A percentile compares a stretch with the other conserved stretches of the same genome.
Conservation (phyloP, 1,139 yeast genomes). For the Candida mesenterica region DNA sequence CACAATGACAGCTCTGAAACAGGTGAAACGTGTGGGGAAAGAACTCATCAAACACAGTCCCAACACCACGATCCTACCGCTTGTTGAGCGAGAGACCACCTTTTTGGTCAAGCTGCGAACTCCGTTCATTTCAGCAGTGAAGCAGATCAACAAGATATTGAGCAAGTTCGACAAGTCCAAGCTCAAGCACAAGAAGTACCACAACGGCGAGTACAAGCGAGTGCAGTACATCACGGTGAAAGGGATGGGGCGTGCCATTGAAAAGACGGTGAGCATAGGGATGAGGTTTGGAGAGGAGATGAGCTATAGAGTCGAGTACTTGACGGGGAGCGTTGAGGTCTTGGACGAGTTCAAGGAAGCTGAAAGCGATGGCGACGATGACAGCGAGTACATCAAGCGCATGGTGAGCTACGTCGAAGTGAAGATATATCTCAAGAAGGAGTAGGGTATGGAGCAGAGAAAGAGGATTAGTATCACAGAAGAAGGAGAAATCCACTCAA, state of each 20-base stretch:
- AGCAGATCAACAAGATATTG: conserved; percentile 51
- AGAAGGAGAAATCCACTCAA: too few relatives aligned
- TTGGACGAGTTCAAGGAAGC: conserved; percentile 53
- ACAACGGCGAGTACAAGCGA: conserved; percentile 37
- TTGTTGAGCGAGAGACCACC: conserved; percentile 43
- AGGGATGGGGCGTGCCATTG: conserved; percentile 71
- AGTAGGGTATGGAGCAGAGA: not conserved
- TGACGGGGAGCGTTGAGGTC: conserved; percentile 60
- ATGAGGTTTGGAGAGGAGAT: conserved; percentile 48
- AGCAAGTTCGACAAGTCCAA: conserved; percentile 32
- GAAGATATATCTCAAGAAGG: conserved; percentile 43
- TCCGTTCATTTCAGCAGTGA: conserved; percentile 63
- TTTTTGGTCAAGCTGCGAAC: conserved; percentile 57
- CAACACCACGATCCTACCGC: conserved; percentile 27
- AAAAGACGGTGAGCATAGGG: conserved; percentile 52
- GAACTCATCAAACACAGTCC: conserved; percentile 50
- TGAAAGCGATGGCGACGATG: conserved; percentile 33
- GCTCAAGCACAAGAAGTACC: conserved; percentile 32
- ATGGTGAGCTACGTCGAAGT: conserved; percentile 60
- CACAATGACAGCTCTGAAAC: not conserved
- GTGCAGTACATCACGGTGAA: conserved; percentile 48
- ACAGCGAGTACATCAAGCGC: conserved; percentile 46
- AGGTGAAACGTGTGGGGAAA: conserved; percentile 2
- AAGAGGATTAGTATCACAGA: too few relatives aligned
- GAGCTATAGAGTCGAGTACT: conserved; percentile 48